These are phyloP conservation scores for Escovopsis sp. DNA, from an alignment of 2,329 filamentous ascomycete genomes.

Conservation along the genomic window DNA sequence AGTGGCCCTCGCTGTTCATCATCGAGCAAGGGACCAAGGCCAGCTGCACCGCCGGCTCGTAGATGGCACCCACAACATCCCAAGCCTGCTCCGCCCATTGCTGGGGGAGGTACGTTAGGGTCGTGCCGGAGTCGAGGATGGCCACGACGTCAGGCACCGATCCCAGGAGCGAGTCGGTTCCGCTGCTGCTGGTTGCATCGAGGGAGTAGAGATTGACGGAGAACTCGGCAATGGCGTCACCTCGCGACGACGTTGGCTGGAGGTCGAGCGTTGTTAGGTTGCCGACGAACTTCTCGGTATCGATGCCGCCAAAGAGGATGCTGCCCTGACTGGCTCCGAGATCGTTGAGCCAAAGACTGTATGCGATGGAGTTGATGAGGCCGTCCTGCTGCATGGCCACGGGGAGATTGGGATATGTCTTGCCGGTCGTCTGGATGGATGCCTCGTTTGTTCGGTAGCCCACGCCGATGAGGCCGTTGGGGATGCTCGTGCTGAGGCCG, in stretches of 20 bases:
- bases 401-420: slow-evolving; percentile 44
- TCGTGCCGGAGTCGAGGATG: slow-evolving; percentile 63
- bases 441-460: slow-evolving; percentile 44
- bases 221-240: slow-evolving; percentile 30
- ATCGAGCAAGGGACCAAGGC: slow-evolving; percentile 37
- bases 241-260: slow-evolving; percentile 22
- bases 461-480: slow-evolving; percentile 44
- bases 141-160: slow-evolving; percentile 36
- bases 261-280: slow-evolving; percentile 47
- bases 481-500: slow-evolving; percentile 36
- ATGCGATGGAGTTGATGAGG: slow-evolving; percentile 50
- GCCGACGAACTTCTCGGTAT: slow-evolving; percentile 58
- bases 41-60: slow-evolving; percentile 19
- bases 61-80: slow-evolving; percentile 39
- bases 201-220: slow-evolving; percentile 33
- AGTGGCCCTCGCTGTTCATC: slow-evolving; percentile 29
- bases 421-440: slow-evolving; percentile 13
- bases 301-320: slow-evolving; percentile 70
- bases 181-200: slow-evolving; percentile 31
- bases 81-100: slow-evolving; percentile 39
- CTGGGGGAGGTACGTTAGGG: slow-evolving; percentile 53
- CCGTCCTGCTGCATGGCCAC: slow-evolving; percentile 47
- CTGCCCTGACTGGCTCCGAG: slow-evolving; percentile 47
- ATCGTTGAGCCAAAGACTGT: slow-evolving; percentile 55
- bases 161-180: slow-evolving; percentile 31